A percentile compares a stretch with the other conserved stretches of the same genome.
Conservation (phyloP, 768 basidiomycete species). For the Leccinum pellstonianum region DNA sequence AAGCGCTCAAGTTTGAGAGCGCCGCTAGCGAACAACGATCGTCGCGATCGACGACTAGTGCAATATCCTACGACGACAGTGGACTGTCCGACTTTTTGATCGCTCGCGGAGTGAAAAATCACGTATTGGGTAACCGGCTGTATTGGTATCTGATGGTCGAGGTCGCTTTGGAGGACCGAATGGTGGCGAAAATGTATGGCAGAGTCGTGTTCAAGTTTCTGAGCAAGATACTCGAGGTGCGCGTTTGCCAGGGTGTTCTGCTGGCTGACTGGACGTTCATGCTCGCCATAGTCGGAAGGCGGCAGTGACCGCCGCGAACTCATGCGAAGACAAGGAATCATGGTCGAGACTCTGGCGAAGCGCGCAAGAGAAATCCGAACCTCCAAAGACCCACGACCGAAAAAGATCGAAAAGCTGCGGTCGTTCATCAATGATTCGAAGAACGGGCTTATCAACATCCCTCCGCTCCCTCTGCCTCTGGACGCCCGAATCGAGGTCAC, state of each 20-base stretch:
- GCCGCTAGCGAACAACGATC: constrained; percentile 73
- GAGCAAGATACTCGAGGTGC: constrained; percentile 82
- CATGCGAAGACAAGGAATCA: constrained; percentile 88
- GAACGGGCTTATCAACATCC: constrained; percentile 75
- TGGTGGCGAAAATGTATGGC: constrained; percentile 91
- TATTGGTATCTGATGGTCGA: constrained; percentile 99
- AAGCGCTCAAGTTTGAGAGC: constrained; percentile 96
- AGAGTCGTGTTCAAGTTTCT: constrained; percentile 89
- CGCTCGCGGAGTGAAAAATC: constrained; percentile 76
- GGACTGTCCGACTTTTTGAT: constrained; percentile 94
- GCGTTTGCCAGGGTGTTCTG: constrained; percentile 7
- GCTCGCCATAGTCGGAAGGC: constrained; percentile 54
- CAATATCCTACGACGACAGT: constrained; percentile 86
- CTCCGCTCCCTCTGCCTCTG: constrained; percentile 84
- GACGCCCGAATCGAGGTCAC: constrained; percentile 83
- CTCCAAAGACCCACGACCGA: constrained; percentile 91
- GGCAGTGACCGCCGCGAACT: constrained; percentile 82
- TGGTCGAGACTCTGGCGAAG: constrained; percentile 82
- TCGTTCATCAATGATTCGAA: constrained; percentile 81
- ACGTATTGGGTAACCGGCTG: constrained; percentile 83
- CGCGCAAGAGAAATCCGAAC: constrained; percentile 84
- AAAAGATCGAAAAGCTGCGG: constrained; percentile 97
- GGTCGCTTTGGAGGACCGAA: constrained; percentile 80
- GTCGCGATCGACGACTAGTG: constrained; percentile 67
- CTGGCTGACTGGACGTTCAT: background rate